Conservation (phyloP, 352 stramenopile genomes). For the Globisporangium recalcitrans region DNA sequence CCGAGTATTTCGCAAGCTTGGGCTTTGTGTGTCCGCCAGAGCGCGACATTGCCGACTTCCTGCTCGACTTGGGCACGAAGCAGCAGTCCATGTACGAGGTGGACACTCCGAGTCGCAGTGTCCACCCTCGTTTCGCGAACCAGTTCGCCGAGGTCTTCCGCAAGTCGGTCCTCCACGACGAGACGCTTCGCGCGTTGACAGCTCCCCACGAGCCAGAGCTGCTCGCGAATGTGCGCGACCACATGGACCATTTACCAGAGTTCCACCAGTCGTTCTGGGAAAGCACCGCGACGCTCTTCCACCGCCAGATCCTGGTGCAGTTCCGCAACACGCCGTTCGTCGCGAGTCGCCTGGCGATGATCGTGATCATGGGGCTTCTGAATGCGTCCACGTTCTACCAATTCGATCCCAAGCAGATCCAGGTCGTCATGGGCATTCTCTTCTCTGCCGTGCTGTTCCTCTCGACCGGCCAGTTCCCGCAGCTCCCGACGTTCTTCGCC, state of each 20-base stretch:
- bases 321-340: conserved; percentile 9
- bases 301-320: too few species aligned
- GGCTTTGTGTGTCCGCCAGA: conserved; percentile 32
- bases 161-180: conserved; percentile 18
- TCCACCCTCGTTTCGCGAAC: conserved; percentile 11
- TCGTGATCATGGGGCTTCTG: conserved; percentile 16
- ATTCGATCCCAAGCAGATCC: conserved; percentile 4
- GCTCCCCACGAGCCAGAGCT: conserved; percentile 16
- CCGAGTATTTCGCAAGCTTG: conserved; percentile 60
- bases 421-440: conserved; percentile 14
- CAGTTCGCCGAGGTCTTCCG: conserved; percentile 35
- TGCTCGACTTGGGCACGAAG: conserved; percentile 16
- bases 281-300: too few species aligned
- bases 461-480: conserved; percentile 10
- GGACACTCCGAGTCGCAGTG: background rate
- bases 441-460: conserved; percentile 18
- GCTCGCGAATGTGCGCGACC: background rate
- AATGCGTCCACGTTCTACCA: conserved; percentile 17
- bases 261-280: too few species aligned
- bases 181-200: conserved; percentile 15
- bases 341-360: conserved; percentile 4
- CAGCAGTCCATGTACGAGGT: background rate
- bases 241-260: too few species aligned
- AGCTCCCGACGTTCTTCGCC: conserved; percentile 9
- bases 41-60: conserved; percentile 21